Conservation (phyloP, 768 basidiomycete species). For the Kwoniella newhampshirensis region DNA sequence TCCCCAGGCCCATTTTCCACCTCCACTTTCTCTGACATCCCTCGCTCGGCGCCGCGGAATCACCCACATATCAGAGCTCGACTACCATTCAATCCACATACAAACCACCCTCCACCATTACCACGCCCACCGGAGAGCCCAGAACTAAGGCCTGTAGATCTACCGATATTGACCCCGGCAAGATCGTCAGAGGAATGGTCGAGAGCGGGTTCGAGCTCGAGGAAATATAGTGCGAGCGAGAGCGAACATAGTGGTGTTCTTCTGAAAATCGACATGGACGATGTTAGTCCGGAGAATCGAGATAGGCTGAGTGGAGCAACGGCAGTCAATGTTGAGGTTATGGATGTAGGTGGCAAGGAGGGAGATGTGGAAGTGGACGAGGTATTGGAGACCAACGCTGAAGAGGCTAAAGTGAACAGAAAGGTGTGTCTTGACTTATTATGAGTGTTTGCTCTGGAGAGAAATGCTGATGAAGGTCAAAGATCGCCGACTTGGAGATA, state of each 20-base stretch:
- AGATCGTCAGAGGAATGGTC: constrained; percentile 19
- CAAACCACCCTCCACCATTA: constrained; percentile 12
- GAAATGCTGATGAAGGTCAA: no score
- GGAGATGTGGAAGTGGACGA: constrained; percentile 12
- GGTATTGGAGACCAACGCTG: constrained; percentile 20
- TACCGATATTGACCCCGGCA: constrained; percentile 31
- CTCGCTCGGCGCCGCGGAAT: not conserved
- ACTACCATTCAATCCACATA: constrained; percentile 9
- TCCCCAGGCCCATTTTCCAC: constrained; percentile 21
- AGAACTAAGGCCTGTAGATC: constrained; percentile 18
- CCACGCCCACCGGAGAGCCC: constrained; percentile 29
- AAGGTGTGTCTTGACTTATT: no score
- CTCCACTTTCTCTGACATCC: not conserved
- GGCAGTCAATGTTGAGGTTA: constrained; percentile 5
- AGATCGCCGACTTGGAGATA: constrained; percentile 53
- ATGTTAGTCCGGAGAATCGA: constrained; percentile 7
- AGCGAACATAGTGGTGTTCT: constrained; percentile 8
- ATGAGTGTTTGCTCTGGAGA: no score
- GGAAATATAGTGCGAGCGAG: constrained; percentile 3
- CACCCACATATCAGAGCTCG: constrained; percentile 3
- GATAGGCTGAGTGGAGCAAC: constrained; percentile 24
- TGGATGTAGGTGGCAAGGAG: constrained; percentile 1
- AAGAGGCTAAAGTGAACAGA: constrained; percentile 40
- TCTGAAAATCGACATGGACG: not conserved
- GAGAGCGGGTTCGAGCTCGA: constrained; percentile 2